Evolutionary conservation across 257 asterid genomes (phyloP).

Genomic region (Echites panduratus): DNA sequence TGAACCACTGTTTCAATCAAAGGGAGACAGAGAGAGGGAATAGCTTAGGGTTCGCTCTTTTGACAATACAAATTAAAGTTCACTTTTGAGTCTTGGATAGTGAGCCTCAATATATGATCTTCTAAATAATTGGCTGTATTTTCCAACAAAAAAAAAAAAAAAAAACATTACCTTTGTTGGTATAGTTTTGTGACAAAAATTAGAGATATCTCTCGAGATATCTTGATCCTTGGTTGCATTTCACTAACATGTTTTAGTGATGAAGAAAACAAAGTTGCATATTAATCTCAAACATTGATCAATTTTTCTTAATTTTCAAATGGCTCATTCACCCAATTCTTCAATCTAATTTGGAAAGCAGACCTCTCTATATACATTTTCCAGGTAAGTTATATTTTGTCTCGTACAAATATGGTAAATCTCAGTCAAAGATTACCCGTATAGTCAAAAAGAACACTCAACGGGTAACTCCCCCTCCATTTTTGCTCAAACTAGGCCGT

Average conservation of each 20-base stretch:
- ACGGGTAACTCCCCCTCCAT: neutral
- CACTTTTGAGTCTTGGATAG: neutral
- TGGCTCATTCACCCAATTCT: neutral
- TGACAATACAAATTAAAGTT: neutral
- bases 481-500: neutral
- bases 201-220: too few species aligned
- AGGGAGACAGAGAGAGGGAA: neutral
- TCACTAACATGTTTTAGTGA: too few species aligned
- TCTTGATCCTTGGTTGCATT: too few species aligned
- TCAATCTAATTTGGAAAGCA: neutral
- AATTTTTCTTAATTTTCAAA: neutral
- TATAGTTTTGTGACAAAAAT: too few species aligned
- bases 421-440: neutral
- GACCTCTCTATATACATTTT: too few species aligned
- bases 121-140: neutral
- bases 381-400: neutral
- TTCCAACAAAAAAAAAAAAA: too few species aligned
- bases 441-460: too few species aligned
- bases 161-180: too few species aligned
- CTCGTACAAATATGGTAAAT: neutral
- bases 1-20: constrained; percentile 21
- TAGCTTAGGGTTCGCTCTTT: constrained; percentile 1
- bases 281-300: neutral
- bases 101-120: neutral
- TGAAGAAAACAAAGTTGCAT: too few species aligned